Percentiles rank a stretch among this genome's conserved stretches.
Conservation (phyloP, 805 yeast species). For the Ogataea neopini region DNA sequence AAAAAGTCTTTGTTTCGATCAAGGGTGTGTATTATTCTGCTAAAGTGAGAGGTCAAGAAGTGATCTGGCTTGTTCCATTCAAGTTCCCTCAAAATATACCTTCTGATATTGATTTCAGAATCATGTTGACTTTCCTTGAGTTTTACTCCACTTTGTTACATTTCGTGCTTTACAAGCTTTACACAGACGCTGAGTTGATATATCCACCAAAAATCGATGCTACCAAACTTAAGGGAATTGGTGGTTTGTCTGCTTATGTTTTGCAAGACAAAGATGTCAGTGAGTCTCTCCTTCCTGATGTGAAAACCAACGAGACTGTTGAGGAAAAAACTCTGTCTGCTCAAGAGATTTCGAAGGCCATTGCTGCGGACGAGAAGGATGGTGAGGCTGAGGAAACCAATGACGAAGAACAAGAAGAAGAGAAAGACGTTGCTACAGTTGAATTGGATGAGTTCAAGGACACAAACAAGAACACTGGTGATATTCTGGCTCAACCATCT, state of each 20-base stretch:
- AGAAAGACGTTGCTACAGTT: constrained; percentile 44
- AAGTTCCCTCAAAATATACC: constrained; percentile 97
- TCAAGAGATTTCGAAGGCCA: constrained; percentile 49
- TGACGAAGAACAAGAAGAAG: constrained; percentile 38
- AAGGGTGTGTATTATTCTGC: constrained; percentile 98
- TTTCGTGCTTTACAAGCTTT: constrained; percentile 82
- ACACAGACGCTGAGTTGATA: constrained; percentile 79
- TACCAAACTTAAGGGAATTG: constrained; percentile 76
- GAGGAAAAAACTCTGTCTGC: constrained; percentile 41
- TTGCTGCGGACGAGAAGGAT: constrained; percentile 51
- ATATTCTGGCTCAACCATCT: constrained; percentile 71
- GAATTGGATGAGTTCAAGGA: constrained; percentile 74
- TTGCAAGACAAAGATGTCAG: constrained; percentile 53
- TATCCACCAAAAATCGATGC: constrained; percentile 88
- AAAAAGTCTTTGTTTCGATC: constrained; percentile 92
- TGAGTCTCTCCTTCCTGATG: constrained; percentile 40
- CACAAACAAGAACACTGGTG: constrained; percentile 63
- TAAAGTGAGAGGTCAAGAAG: constrained; percentile 82
- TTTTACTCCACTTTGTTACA: constrained; percentile 91
- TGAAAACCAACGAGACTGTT: constrained; percentile 24
- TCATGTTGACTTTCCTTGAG: constrained; percentile 95
- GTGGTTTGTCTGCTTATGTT: constrained; percentile 84
- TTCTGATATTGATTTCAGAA: constrained; percentile 89
- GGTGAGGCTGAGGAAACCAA: constrained; percentile 38
- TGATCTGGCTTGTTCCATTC: constrained; percentile 96